Evolutionary conservation across 371 early-diverging fungal genomes (phyloP), one percentile per base, ranked within the genome.

Genomic region (Chytridium lagenaria): DNA sequence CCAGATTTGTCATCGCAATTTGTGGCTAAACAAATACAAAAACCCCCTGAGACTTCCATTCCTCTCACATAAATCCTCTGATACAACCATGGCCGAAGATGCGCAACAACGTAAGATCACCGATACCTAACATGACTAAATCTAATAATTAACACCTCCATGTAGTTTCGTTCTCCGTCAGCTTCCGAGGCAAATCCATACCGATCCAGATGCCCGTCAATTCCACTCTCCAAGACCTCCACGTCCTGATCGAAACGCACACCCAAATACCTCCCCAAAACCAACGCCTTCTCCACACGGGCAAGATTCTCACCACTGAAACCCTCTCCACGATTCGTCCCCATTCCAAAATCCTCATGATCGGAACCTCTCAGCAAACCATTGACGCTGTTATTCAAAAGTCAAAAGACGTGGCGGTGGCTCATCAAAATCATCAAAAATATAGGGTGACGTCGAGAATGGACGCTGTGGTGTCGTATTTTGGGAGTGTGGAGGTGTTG

Each of bases 401-500:
- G 55, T 57, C 68, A 36, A 38, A 28, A 26, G n/a, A 52, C 5
- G 5, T 52, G 16, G 55, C 55, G 16, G 5, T 52, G 26, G 55
- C 55, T 26, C n/a, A 52, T 15, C 12, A 50, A 34, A 64, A 70
- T n/a, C 40, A 70, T 22, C 22, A 19, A 28, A 30, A 61, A 10
- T 19, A 31, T 16, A 63, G 16, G 3, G 15, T 19, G 12, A 16
- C 22, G 63, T 0, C 19, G 19, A 44, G 19, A 44, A 52, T 19
- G 10, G 30, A 68, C 16, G 16, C 23, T 59, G 73, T 78, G 33
- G 79, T 87, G 70, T 90, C 90, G 76, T 92, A 91, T 0, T 95
- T 94, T 78, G 89, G 86, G 31, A 72, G 73, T 0, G 83, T 95
- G 10, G 79, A 88, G 28, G 87, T 91, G 0, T 83, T 94, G 34